A percentile compares a stretch with the other conserved stretches of the same genome.
Conservation (phyloP, 2,329 filamentous ascomycete genomes). For the Fusarium zealandicum region DNA sequence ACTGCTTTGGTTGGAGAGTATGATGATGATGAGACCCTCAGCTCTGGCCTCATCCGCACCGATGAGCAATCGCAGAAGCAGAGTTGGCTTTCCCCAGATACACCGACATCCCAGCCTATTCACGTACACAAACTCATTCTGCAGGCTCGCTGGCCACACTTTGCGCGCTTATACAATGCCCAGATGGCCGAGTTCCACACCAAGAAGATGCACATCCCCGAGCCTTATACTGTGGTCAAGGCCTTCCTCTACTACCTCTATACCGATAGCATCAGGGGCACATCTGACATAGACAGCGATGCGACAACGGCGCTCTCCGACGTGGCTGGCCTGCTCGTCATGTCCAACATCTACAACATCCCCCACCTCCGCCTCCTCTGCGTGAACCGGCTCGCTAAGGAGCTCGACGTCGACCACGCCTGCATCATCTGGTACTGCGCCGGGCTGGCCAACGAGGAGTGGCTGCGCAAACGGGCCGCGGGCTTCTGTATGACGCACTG, state of each 20-base stretch:
- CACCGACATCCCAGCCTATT: constrained; percentile 79
- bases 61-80: constrained; percentile 53
- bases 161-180: constrained; percentile 86
- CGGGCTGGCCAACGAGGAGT: constrained; percentile 87
- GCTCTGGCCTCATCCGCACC: constrained; percentile 57
- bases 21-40: constrained; percentile 70
- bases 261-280: constrained; percentile 82
- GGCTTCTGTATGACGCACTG: constrained; percentile 91
- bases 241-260: constrained; percentile 97
- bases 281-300: constrained; percentile 62
- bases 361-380: constrained; percentile 89
- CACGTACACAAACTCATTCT: constrained; percentile 95
- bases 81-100: constrained; percentile 67
- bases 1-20: constrained; percentile 85
- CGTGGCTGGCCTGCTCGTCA: constrained; percentile 91
- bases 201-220: constrained; percentile 96
- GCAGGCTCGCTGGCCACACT: constrained; percentile 95
- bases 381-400: constrained; percentile 86
- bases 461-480: constrained; percentile 88
- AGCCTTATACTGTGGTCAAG: constrained; percentile 92
- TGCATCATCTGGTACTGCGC: constrained; percentile 97
- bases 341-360: constrained; percentile 98
- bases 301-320: constrained; percentile 82
- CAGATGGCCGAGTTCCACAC: constrained; percentile 99
- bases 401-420: constrained; percentile 92